Base-by-base conservation (phyloP, 2,329 filamentous ascomycete genomes). In the Monilinia polystroma region DNA sequence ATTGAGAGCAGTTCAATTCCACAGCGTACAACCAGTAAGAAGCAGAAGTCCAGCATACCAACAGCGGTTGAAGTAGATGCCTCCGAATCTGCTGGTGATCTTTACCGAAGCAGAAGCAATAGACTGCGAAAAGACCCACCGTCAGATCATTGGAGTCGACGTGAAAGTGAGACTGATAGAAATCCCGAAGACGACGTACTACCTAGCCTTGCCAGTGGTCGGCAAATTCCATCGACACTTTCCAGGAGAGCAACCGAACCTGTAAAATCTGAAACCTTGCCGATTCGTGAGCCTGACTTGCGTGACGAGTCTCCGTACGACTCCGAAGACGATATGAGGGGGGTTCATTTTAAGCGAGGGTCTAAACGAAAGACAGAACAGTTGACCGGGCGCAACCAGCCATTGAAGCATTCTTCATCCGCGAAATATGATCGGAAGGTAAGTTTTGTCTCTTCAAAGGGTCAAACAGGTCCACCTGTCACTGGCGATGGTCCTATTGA, bases 101-200 rank as follows among this genome's bases (percentile, higher is more conserved):
- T 79, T 52, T 75, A 76, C 20, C 80, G 83, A 60, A 83, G 77
- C 66, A 81, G 79, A n/a, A 87, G 84, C 72, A 86, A 86, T 70
- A 87, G 85, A 72, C 77, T 87, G 47, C 82, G 79, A 73, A 88
- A 87, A 69, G 81, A 85, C 2, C 85, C 83, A 0, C 84, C 85
- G 1, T 79, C 76, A n/a, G 84, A 87, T 59, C 76, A 79, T 1
- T 81, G 80, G 79, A 79, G 80, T 70, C 77, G 76, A 60, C 75
- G 76, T 32, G 78, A 81, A 47, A 75, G 73, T n/a, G 81, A 82
- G 41, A 78, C 79, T 3, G 82, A 83, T 64, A 78, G 78, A 43
- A 77, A 72, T 67, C 75, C 76, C 64, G 72, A 75, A 7, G 69
- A 75, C n/a, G 56, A 53, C 57, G 26, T 45, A 18, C 26, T 56